These are phyloP conservation scores for Coccomyxa sp. DNA, from an alignment of 139 green algal species.

Conservation along the genomic window DNA sequence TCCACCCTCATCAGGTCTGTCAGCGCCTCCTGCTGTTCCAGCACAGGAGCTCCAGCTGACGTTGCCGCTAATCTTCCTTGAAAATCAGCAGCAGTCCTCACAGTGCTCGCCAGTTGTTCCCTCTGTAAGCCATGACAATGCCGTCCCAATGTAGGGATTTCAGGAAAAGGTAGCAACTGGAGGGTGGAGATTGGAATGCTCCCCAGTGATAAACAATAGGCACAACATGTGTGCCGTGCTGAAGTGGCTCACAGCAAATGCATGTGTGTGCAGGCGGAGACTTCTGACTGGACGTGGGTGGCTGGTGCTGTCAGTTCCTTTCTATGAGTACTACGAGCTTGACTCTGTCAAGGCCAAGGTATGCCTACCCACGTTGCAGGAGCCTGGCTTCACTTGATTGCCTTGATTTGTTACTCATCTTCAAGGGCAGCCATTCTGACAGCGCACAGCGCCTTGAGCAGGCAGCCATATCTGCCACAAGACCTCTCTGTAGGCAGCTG, in stretches of 20 bases:
- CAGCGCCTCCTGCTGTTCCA: neutral
- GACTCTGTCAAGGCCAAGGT: constrained; percentile 1
- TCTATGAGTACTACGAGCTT: constrained; percentile 24
- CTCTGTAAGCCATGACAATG: too few relatives aligned
- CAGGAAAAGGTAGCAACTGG: neutral
- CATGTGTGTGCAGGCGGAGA: constrained; percentile 19
- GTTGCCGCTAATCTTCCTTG: neutral
- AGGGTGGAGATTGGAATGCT: too few relatives aligned
- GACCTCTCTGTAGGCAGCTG: neutral
- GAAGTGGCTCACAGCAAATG: neutral
- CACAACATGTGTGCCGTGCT: neutral
- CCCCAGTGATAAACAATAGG: too few relatives aligned
- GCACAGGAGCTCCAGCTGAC: neutral
- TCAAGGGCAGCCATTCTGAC: neutral
- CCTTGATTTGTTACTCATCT: neutral
- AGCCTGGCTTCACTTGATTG: neutral
- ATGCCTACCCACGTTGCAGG: neutral
- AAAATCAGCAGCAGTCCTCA: neutral
- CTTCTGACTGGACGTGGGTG: constrained; percentile 37
- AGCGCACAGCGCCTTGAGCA: neutral
- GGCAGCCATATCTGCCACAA: neutral
- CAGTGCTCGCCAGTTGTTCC: neutral
- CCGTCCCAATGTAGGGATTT: neutral
- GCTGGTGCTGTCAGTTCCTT: constrained; percentile 43
- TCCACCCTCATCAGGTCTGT: constrained; percentile 38